Conservation (phyloP, 129 eudicot genomes). For the Arctium lappa region DNA sequence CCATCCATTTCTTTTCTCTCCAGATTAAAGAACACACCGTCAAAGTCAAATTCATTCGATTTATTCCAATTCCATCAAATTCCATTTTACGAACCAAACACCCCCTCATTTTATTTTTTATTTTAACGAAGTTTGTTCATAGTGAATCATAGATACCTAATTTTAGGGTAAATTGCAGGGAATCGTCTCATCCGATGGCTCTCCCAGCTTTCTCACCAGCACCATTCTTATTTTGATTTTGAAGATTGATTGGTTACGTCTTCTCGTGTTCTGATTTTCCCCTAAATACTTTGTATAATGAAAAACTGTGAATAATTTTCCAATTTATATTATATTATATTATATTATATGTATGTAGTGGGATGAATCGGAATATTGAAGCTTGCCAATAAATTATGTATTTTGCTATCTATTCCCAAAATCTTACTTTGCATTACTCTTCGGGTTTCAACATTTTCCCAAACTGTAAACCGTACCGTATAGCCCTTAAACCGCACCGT, state of each 20-base stretch:
- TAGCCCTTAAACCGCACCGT: no score
- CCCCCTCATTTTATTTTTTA: no score
- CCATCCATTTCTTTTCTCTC: no score
- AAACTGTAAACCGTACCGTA: no score
- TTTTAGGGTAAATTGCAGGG: slow-evolving; percentile 10
- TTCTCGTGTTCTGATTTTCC: background rate
- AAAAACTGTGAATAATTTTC: slow-evolving; percentile 8
- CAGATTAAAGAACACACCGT: no score
- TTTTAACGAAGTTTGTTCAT: background rate
- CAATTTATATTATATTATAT: background rate
- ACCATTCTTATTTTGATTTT: slow-evolving; percentile 22
- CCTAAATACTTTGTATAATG: background rate
- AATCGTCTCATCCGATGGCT: slow-evolving; percentile 19
- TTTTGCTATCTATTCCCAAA: background rate
- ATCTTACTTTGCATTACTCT: background rate
- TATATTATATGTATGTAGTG: background rate
- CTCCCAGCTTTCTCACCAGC: slow-evolving; percentile 31
- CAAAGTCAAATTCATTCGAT: no score
- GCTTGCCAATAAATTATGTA: background rate
- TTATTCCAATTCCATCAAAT: no score
- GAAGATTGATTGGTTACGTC: slow-evolving; percentile 1
- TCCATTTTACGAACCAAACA: no score
- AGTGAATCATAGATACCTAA: background rate
- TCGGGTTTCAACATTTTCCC: no score
- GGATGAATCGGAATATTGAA: slow-evolving; percentile 17